These are phyloP conservation scores for Ailanthus altissimus DNA, from an alignment of 345 rosid species.

Conservation along the genomic window DNA sequence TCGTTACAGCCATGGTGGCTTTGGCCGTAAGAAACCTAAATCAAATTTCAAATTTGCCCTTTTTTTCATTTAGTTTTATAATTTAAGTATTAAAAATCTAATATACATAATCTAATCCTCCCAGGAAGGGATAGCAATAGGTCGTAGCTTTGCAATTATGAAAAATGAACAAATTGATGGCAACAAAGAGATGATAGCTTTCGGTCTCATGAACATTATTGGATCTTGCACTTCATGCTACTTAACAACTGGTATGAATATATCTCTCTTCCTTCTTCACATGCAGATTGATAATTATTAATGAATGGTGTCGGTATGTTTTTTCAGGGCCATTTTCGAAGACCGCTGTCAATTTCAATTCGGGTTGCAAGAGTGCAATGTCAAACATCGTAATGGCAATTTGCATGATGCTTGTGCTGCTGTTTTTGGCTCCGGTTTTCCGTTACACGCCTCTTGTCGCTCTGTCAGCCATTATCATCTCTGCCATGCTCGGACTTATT, in stretches of 20 bases:
- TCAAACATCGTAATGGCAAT: conserved; percentile 78
- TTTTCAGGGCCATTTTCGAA: conserved; percentile 87
- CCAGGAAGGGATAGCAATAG: conserved; percentile 94
- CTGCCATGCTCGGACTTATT: conserved; percentile 88
- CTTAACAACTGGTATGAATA: conserved; percentile 70
- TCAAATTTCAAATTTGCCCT: background rate
- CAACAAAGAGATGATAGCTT: conserved; percentile 89
- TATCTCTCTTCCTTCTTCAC: too few species aligned
- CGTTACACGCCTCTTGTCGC: conserved; percentile 89
- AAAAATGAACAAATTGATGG: conserved; percentile 85
- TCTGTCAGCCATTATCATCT: conserved; percentile 84
- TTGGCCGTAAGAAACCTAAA: conserved; percentile 54
- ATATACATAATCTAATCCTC: background rate
- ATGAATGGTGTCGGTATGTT: background rate
- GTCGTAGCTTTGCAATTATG: conserved; percentile 79
- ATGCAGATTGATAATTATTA: too few species aligned
- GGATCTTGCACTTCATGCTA: conserved; percentile 95
- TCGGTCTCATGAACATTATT: conserved; percentile 81
- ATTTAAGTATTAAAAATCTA: background rate
- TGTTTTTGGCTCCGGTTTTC: conserved; percentile 78
- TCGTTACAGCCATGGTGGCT: conserved; percentile 67
- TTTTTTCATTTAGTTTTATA: background rate
- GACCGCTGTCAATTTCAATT: conserved; percentile 83
- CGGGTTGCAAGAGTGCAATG: conserved; percentile 74
- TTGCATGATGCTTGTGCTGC: conserved; percentile 80